A percentile compares a stretch with the other conserved stretches of the same genome.
Conservation (phyloP, 2,329 filamentous ascomycete species). For the Mariannaea sp. region DNA sequence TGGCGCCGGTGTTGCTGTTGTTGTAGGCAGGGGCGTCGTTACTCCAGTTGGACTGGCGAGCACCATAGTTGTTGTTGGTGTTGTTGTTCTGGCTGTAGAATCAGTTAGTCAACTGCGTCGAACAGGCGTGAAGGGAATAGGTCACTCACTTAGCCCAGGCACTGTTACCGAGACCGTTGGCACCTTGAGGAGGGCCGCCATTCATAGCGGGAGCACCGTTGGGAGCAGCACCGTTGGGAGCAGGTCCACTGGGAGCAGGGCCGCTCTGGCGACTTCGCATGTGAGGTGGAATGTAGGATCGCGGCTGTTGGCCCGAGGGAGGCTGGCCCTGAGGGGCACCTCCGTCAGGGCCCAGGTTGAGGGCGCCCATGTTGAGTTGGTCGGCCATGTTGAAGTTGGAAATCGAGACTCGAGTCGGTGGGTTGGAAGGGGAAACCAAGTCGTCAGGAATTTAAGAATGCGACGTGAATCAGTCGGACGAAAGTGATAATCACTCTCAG, state of each 20-base stretch:
- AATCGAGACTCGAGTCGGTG: constrained; percentile 30
- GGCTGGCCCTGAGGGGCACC: constrained; percentile 32
- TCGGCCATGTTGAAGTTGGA: constrained; percentile 69
- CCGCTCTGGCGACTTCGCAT: constrained; percentile 61
- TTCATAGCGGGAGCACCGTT: constrained; percentile 28
- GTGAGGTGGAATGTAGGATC: constrained; percentile 86
- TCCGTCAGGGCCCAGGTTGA: constrained; percentile 62
- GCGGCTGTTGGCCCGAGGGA: constrained; percentile 43
- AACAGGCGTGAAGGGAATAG: not conserved
- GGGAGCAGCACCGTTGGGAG: constrained; percentile 25
- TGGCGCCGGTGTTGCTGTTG: constrained; percentile 38
- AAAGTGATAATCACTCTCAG: constrained; percentile 38
- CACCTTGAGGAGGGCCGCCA: constrained; percentile 30
- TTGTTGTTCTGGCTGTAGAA: constrained; percentile 35
- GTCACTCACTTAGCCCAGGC: constrained; percentile 65
- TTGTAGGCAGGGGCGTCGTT: constrained; percentile 38
- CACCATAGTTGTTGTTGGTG: too few species aligned
- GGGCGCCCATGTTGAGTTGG: constrained; percentile 80
- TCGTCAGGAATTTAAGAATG: constrained; percentile 29
- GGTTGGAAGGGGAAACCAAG: constrained; percentile 26
- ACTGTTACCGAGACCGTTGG: constrained; percentile 63
- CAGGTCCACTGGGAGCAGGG: constrained; percentile 43
- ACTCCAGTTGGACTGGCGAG: constrained; percentile 44
- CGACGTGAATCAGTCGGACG: constrained; percentile 22
- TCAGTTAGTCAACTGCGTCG: constrained; percentile 25